These are phyloP conservation scores for Cryphonectria radicalis DNA, from an alignment of 2,329 filamentous ascomycete species.

Conservation along the genomic window DNA sequence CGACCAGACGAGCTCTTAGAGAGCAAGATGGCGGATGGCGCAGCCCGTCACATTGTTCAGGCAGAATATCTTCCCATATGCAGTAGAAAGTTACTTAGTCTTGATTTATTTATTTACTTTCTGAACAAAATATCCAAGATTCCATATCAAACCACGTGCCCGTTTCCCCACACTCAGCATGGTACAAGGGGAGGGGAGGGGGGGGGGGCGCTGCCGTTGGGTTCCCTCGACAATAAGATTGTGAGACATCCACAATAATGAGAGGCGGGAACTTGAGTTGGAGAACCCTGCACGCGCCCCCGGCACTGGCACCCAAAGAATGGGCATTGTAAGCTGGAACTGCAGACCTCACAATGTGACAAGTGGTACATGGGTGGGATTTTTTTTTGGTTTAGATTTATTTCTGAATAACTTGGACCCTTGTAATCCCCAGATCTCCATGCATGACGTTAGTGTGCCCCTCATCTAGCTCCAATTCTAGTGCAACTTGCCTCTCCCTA, in stretches of 20 bases:
- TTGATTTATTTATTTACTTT: too few relatives aligned
- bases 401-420: neutral
- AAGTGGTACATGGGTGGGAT: neutral
- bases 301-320: neutral
- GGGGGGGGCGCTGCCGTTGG: neutral
- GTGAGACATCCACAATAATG: neutral
- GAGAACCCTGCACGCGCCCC: neutral
- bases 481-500: neutral
- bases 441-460: conserved; percentile 5
- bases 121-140: too few relatives aligned
- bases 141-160: too few relatives aligned
- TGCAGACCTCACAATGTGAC: neutral
- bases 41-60: too few relatives aligned
- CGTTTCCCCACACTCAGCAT: neutral
- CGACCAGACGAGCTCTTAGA: too few relatives aligned
- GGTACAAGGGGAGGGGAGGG: neutral
- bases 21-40: too few relatives aligned
- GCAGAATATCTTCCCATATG: too few relatives aligned
- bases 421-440: conserved; percentile 2
- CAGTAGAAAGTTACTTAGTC: too few relatives aligned
- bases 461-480: neutral
- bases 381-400: neutral
- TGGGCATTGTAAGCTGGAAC: neutral
- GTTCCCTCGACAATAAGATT: neutral
- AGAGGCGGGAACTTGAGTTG: neutral